Percentiles rank a stretch among this genome's conserved stretches.
Conservation (phyloP, 257 asterid genomes). For the Handroanthus guayacan region DNA sequence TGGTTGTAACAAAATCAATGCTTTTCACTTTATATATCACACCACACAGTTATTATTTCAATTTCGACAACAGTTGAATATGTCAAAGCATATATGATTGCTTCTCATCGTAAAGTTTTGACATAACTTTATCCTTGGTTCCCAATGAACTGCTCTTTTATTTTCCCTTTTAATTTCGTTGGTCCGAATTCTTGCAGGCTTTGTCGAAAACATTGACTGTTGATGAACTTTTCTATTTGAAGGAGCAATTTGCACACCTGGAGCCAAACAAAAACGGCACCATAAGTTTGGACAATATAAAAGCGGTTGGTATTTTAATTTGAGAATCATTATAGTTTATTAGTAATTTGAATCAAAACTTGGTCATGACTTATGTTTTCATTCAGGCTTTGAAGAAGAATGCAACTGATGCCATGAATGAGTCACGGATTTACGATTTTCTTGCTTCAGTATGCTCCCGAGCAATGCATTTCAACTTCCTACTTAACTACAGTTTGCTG, state of each 20-base stretch:
- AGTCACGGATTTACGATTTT: slow-evolving; percentile 76
- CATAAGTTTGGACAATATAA: slow-evolving; percentile 69
- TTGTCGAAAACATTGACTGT: slow-evolving; percentile 74
- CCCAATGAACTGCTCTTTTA: neutral
- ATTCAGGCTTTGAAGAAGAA: slow-evolving; percentile 71
- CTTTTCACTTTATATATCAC: neutral
- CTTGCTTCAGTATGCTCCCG: slow-evolving; percentile 66
- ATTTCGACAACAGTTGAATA: too few species aligned
- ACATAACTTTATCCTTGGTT: neutral
- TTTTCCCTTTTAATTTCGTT: slow-evolving; percentile 12
- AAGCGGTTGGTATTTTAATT: slow-evolving; percentile 52
- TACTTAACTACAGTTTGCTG: neutral
- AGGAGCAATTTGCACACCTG: slow-evolving; percentile 71
- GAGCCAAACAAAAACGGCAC: slow-evolving; percentile 78
- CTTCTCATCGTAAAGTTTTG: too few species aligned
- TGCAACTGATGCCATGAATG: slow-evolving; percentile 88
- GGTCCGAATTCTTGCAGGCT: slow-evolving; percentile 55
- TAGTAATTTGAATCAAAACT: slow-evolving; percentile 10
- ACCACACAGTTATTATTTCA: neutral
- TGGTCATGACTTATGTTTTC: slow-evolving; percentile 27
- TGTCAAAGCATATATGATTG: too few species aligned
- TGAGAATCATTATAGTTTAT: neutral
- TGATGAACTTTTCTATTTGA: slow-evolving; percentile 73
- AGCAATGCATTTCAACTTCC: neutral
- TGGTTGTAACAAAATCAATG: too few species aligned